Conservation (phyloP, 2,329 filamentous ascomycete species). For the Sporothrix protearum region DNA sequence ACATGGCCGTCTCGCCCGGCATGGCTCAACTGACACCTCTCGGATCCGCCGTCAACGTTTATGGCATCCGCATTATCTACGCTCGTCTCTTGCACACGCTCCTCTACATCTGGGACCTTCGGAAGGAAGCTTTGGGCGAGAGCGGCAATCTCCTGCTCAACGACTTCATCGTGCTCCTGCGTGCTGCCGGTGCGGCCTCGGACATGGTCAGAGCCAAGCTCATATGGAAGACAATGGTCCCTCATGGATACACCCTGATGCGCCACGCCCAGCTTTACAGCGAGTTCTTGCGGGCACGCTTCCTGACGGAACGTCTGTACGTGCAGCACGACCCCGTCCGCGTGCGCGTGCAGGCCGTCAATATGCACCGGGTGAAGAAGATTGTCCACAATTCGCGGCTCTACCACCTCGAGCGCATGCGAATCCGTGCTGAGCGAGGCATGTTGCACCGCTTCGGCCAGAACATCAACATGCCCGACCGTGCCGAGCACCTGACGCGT, state of each 20-base stretch:
- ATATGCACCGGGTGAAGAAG: constrained; percentile 22
- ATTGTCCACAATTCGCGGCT: constrained; percentile 28
- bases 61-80: constrained; percentile 46
- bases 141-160: constrained; percentile 34
- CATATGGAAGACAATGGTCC: constrained; percentile 31
- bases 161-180: constrained; percentile 46
- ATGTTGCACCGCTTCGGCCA: constrained; percentile 34
- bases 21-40: constrained; percentile 42
- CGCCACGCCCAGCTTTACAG: constrained; percentile 37
- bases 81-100: constrained; percentile 38
- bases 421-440: constrained; percentile 22
- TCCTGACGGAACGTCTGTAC: constrained; percentile 46
- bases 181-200: constrained; percentile 46
- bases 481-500: constrained; percentile 35
- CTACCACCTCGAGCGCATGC: constrained; percentile 31
- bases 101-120: constrained; percentile 36
- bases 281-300: constrained; percentile 49
- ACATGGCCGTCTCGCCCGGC: constrained; percentile 39
- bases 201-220: constrained; percentile 37
- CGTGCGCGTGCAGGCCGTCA: constrained; percentile 39
- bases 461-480: constrained; percentile 30
- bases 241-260: constrained; percentile 28
- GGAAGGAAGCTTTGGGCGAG: constrained; percentile 31
- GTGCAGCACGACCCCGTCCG: constrained; percentile 44
- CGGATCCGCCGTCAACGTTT: constrained; percentile 40